A percentile compares a stretch with the other conserved stretches of the same genome.
phyloP scores from a whole-genome alignment of 2,329 filamentous ascomycete species.

The Hypoxylon sp. region DNA sequence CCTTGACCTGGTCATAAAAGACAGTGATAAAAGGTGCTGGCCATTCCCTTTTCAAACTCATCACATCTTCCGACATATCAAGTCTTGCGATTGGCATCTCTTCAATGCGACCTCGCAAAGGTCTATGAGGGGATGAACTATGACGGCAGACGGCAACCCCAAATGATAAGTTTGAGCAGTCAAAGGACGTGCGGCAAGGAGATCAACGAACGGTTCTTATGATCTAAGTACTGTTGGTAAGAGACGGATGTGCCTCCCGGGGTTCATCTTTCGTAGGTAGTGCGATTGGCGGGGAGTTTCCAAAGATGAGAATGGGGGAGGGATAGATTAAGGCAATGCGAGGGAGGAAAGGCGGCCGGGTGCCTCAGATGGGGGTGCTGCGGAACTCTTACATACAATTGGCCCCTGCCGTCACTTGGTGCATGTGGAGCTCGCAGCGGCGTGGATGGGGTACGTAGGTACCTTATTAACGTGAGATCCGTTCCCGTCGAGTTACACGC shows the following conservation, averaged over 20 bases:
- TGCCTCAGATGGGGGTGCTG: background rate
- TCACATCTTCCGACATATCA: constrained; percentile 34
- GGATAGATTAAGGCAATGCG: constrained; percentile 11
- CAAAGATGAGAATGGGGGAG: background rate
- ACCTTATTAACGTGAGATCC: no score
- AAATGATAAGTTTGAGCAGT: constrained; percentile 1
- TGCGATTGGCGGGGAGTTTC: constrained; percentile 6
- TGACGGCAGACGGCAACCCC: background rate
- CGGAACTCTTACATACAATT: background rate
- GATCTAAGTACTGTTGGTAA: constrained; percentile 14
- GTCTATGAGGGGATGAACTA: constrained; percentile 11
- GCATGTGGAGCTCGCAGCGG: no score
- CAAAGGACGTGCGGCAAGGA: constrained; percentile 3
- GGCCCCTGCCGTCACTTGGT: no score
- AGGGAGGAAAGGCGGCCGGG: constrained; percentile 1
- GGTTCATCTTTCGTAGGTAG: constrained; percentile 5
- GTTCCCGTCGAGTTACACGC: background rate
- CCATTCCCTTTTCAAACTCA: constrained; percentile 36
- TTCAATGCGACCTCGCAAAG: constrained; percentile 16
- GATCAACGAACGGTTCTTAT: constrained; percentile 5
- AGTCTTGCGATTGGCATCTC: constrained; percentile 4
- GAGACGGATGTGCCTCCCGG: constrained; percentile 11
- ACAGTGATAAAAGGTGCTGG: constrained; percentile 27
- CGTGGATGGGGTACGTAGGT: no score
- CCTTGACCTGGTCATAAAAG: constrained; percentile 24